Conservation (phyloP, 164 flowering plant genomes). For the Tetrastigma voinierianum region DNA sequence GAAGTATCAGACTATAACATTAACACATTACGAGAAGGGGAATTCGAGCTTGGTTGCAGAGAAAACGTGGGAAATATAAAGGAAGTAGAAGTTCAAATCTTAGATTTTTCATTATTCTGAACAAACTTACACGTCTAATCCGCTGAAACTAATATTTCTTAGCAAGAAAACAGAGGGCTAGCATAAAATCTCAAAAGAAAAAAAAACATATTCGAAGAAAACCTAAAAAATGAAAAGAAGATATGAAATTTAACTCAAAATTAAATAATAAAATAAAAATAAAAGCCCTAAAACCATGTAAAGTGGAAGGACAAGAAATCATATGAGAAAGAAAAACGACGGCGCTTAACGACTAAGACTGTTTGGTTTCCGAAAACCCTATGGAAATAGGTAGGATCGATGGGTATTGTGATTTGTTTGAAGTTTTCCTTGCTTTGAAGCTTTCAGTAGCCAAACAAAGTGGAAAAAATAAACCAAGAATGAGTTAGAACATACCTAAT, state of each 20-base stretch:
- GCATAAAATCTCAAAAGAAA: not conserved
- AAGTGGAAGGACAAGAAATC: not conserved
- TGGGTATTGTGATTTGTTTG: not conserved
- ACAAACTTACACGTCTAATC: too few relatives aligned
- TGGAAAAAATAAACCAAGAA: not conserved
- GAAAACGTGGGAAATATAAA: too few relatives aligned
- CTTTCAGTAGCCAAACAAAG: conserved; percentile 5
- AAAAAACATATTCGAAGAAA: too few relatives aligned
- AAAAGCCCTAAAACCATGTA: not conserved
- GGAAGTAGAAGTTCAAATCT: too few relatives aligned
- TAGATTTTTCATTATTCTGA: too few relatives aligned
- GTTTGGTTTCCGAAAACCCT: not conserved
- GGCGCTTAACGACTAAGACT: not conserved
- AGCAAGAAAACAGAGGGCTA: not conserved
- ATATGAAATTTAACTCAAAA: too few relatives aligned
- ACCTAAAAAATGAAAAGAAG: too few relatives aligned
- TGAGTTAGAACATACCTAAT: conserved; percentile 3
- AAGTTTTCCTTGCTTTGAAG: not conserved
- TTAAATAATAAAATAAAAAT: not conserved
- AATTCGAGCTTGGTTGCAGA: too few relatives aligned
- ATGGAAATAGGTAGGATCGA: not conserved
- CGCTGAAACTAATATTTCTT: not conserved
- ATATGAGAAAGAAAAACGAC: not conserved
- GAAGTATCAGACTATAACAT: too few relatives aligned
- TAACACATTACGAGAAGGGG: too few relatives aligned